A percentile compares a stretch with the other conserved stretches of the same genome.
phyloP scores from a whole-genome alignment of 2,329 filamentous ascomycete species.

The Verticillium klebahnii region DNA sequence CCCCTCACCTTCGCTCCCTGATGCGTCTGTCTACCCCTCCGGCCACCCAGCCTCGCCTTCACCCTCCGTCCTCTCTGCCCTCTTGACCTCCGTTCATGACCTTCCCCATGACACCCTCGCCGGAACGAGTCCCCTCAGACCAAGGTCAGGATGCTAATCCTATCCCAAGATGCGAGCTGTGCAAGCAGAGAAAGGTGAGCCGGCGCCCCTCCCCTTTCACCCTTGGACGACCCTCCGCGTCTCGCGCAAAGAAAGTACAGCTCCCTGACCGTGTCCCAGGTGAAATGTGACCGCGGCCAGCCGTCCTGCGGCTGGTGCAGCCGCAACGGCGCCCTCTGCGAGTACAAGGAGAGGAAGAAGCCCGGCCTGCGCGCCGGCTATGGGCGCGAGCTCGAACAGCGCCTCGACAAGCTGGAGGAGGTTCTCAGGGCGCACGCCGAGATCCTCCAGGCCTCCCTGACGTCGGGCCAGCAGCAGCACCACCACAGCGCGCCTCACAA shows the following conservation, averaged over 20 bases:
- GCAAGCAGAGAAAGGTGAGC: constrained; percentile 73
- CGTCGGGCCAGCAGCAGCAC: constrained; percentile 26
- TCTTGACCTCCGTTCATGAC: neutral
- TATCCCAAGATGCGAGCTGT: constrained; percentile 62
- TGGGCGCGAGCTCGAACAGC: constrained; percentile 67
- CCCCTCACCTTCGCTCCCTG: neutral
- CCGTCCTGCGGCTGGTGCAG: constrained; percentile 67
- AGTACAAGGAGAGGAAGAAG: constrained; percentile 67
- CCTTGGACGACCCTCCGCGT: neutral
- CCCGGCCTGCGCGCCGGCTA: constrained; percentile 64
- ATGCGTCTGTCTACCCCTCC: neutral
- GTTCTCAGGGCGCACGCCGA: constrained; percentile 62
- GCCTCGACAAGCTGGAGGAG: constrained; percentile 65
- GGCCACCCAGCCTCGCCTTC: constrained; percentile 4
- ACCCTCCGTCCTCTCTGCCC: neutral
- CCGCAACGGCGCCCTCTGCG: constrained; percentile 58
- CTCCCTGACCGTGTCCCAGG: constrained; percentile 31
- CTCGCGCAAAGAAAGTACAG: constrained; percentile 1
- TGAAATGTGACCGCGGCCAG: constrained; percentile 72
- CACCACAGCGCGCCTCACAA: constrained; percentile 19
- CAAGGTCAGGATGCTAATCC: constrained; percentile 28
- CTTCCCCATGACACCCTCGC: constrained; percentile 11
- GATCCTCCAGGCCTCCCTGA: constrained; percentile 56
- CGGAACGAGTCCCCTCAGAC: constrained; percentile 11
- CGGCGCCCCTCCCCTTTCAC: neutral